phyloP scores from a whole-genome alignment of 2,329 filamentous ascomycete species.

The Diaporthe eres region DNA sequence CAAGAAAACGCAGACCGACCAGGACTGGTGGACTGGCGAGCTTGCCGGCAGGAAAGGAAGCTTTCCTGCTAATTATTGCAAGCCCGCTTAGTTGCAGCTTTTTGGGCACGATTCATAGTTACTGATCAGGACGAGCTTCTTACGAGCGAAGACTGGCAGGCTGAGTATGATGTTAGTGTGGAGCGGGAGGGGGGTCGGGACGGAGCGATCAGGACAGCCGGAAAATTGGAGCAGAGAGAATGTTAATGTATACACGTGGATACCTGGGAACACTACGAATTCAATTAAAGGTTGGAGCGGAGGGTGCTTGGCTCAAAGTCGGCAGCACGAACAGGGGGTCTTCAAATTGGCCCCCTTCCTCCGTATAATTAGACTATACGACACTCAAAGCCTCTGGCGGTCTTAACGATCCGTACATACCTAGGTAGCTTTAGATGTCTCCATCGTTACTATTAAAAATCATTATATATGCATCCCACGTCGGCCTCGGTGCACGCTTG shows the following conservation, averaged over 20 bases:
- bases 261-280: not conserved
- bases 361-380: constrained; percentile 12
- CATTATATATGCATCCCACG: not conserved
- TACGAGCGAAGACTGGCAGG: not conserved
- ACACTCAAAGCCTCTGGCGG: constrained; percentile 1
- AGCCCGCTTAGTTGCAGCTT: constrained; percentile 49
- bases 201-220: not conserved
- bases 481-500: not conserved
- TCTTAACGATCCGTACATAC: not conserved
- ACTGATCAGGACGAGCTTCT: not conserved
- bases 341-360: not conserved
- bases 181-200: not conserved
- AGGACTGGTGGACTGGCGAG: constrained; percentile 93
- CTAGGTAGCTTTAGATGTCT: not conserved
- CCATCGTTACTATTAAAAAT: constrained; percentile 19
- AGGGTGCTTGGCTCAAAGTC: not conserved
- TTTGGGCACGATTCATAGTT: not conserved
- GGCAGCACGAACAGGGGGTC: not conserved
- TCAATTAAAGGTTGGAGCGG: not conserved
- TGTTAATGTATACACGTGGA: constrained; percentile 17
- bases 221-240: not conserved
- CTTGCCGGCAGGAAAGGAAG: constrained; percentile 75
- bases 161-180: not conserved
- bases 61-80: constrained; percentile 89
- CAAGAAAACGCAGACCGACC: constrained; percentile 82